Evolutionary conservation across 257 asterid species (phyloP), one percentile per base, ranked within the genome.

Genomic region (Petunia secreta): DNA sequence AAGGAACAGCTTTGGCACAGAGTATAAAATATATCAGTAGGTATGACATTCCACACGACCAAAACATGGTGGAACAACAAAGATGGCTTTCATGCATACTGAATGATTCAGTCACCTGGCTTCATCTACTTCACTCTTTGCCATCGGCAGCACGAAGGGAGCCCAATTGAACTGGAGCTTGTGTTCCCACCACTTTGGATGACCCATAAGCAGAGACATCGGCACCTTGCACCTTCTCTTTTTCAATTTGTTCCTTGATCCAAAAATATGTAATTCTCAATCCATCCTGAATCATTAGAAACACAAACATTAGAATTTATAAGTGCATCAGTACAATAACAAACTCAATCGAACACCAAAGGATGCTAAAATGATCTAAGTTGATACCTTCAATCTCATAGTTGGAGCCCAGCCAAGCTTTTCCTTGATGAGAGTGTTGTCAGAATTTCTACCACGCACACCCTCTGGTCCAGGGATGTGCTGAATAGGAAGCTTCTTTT

Each of bases 391-490:
- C 9, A 94, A 92, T 85, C 75, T 94, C 98, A 94, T 94, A 4
- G 92, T 82, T 63, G 98, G 98, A 53, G 97, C 97, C 97, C 97
- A 94, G 5, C 98, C 98, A 46, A 94, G 98, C 91, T 90, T 92
- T 87, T 94, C 98, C 79, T 91, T 92, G 6, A 94, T 92, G 37
- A 94, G 91, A 63, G 92, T 92, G 80, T 94, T 94, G 88, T 94
- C 97, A n/a, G 98, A 94, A 84, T 94, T 94, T 64, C 98, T 90
- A 79, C 98, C 98, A 50, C 98, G 97, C 1, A 94, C 98, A 15
- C 98, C 98, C 82, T 94, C 98, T 5, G 98, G 98, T 44, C 97
- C 98, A 0, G 97, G 98, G 84, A 94, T 92, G 85, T 92, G 97
- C 14, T 92, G 91, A 77, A 94, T 91, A 0, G 97, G 98, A 37